Conservation (phyloP, 371 early-diverging fungal species). For the Mortierella sp. region DNA sequence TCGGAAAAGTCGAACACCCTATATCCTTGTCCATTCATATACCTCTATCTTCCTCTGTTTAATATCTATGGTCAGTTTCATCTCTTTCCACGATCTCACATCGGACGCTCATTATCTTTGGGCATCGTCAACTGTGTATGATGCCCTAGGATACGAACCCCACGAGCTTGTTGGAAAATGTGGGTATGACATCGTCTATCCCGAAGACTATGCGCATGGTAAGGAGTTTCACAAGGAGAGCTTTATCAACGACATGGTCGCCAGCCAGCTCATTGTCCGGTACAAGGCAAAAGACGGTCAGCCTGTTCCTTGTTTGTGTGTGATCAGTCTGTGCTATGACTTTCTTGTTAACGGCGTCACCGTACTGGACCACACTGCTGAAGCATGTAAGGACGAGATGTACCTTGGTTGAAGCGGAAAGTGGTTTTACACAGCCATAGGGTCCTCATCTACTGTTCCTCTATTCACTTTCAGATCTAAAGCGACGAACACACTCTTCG, state of each 20-base stretch:
- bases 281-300: slow-evolving; percentile 12
- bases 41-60: too few relatives aligned
- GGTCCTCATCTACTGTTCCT: too few relatives aligned
- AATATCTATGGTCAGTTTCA: slow-evolving; percentile 43
- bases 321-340: slow-evolving; percentile 16
- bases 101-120: slow-evolving; percentile 56
- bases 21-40: too few relatives aligned
- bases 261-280: slow-evolving; percentile 9
- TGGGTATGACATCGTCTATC: slow-evolving; percentile 57
- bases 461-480: background rate
- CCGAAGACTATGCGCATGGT: slow-evolving; percentile 45
- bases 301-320: background rate
- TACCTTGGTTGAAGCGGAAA: too few relatives aligned
- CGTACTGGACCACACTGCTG: background rate
- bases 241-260: slow-evolving; percentile 58
- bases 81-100: slow-evolving; percentile 66
- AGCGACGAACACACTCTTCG: slow-evolving; percentile 7
- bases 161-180: slow-evolving; percentile 58
- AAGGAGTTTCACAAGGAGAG: slow-evolving; percentile 50
- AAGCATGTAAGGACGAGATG: too few relatives aligned
- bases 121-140: slow-evolving; percentile 58
- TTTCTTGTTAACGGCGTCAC: slow-evolving; percentile 3
- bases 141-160: slow-evolving; percentile 59
- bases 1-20: too few relatives aligned
- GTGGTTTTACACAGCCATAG: too few relatives aligned